Evolutionary conservation across 345 rosid genomes (phyloP).

Genomic region (Pugionium cornutum): DNA sequence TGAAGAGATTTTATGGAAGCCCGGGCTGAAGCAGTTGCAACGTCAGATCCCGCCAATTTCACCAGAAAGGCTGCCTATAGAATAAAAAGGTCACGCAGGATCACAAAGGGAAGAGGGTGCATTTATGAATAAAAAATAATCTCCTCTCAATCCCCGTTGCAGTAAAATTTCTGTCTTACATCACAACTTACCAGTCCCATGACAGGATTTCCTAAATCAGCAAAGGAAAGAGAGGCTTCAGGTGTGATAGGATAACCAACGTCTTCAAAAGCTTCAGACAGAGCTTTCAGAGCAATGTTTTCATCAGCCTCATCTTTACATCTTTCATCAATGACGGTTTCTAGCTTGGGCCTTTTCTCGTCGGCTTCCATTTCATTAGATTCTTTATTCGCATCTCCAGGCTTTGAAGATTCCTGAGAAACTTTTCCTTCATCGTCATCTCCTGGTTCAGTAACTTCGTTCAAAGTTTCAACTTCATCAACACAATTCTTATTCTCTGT

Average conservation of each 20-base stretch:
- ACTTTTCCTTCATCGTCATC: conserved; percentile 50
- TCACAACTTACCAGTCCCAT: conserved; percentile 87
- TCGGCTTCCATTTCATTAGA: conserved; percentile 40
- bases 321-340: conserved; percentile 47
- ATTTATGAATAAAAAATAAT: conserved; percentile 5
- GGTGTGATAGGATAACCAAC: conserved; percentile 66
- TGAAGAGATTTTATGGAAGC: conserved; percentile 65
- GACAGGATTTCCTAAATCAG: conserved; percentile 93
- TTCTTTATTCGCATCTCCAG: conserved; percentile 46
- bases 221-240: conserved; percentile 72
- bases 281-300: conserved; percentile 67
- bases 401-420: conserved; percentile 45
- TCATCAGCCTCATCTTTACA: conserved; percentile 46
- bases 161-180: conserved; percentile 3
- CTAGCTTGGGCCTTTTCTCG: conserved; percentile 47
- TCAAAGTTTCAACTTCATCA: conserved; percentile 55
- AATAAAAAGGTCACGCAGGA: conserved; percentile 18
- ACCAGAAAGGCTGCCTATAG: conserved; percentile 77
- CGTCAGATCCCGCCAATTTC: conserved; percentile 61
- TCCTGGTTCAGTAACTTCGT: conserved; percentile 60
- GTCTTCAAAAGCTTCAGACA: conserved; percentile 85
- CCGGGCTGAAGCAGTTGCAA: conserved; percentile 72
- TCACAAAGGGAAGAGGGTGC: conserved; percentile 20
- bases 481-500: conserved; percentile 50
- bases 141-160: background rate